Evolutionary conservation across 2,329 filamentous ascomycete genomes (phyloP).

Genomic region (Neocucurbitaria cava): DNA sequence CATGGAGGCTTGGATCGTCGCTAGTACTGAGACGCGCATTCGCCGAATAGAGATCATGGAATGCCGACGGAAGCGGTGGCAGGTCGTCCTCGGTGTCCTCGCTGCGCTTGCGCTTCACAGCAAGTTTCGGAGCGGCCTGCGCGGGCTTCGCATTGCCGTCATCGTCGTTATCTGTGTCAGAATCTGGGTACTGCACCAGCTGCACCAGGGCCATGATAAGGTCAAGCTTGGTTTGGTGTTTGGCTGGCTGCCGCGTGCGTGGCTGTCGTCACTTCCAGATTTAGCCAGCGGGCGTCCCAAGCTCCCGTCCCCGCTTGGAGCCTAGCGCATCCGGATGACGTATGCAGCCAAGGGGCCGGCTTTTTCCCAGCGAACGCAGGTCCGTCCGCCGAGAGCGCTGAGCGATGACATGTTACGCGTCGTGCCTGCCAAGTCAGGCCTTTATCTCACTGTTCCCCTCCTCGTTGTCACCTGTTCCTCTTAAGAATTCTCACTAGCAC

Average conservation of each 20-base stretch:
- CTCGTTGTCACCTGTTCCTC: constrained; percentile 21
- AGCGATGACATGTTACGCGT: constrained; percentile 41
- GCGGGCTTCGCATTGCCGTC: constrained; percentile 16
- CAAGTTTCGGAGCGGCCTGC: constrained; percentile 12
- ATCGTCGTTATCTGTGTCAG: constrained; percentile 58
- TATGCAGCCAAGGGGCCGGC: constrained; percentile 24
- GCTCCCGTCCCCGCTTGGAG: constrained; percentile 22
- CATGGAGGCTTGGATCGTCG: constrained; percentile 86
- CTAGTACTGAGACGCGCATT: constrained; percentile 76
- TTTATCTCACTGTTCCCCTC: constrained; percentile 27
- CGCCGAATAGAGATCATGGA: constrained; percentile 89
- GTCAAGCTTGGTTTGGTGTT: constrained; percentile 16
- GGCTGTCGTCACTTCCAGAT: constrained; percentile 25
- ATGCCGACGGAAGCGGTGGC: constrained; percentile 78
- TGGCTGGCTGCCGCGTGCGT: constrained; percentile 9
- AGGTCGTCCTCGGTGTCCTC: constrained; percentile 49
- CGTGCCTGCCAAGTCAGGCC: constrained; percentile 43
- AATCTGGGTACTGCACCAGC: constrained; percentile 58
- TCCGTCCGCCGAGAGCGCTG: constrained; percentile 27
- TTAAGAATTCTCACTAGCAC: constrained; percentile 2
- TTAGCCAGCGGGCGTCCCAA: constrained; percentile 8
- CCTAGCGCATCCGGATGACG: constrained; percentile 38
- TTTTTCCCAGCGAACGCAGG: constrained; percentile 24
- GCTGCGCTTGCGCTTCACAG: constrained; percentile 43
- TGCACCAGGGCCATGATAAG: constrained; percentile 41